These are phyloP conservation scores for Magnolia kwangsiensis DNA, from an alignment of 164 flowering plant genomes.

Conservation along the genomic window DNA sequence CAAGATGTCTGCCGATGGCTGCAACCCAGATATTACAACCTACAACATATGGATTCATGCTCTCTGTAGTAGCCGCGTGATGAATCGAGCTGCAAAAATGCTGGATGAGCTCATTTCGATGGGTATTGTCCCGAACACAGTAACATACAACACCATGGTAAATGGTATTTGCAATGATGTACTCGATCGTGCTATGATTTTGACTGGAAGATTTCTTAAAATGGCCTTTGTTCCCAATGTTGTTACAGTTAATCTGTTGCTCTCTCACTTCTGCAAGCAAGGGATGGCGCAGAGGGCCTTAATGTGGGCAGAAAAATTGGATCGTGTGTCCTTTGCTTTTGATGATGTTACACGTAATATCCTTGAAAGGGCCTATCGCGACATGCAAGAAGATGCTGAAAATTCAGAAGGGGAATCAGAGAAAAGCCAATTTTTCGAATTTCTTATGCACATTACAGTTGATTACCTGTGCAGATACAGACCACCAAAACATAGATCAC, in stretches of 20 bases:
- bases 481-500: constrained; percentile 12
- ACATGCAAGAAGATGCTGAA: constrained; percentile 26
- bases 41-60: constrained; percentile 71
- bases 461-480: constrained; percentile 48
- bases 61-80: constrained; percentile 43
- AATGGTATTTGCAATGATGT: constrained; percentile 68
- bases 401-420: constrained; percentile 28
- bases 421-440: constrained; percentile 67
- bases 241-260: constrained; percentile 60
- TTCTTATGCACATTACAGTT: constrained; percentile 78
- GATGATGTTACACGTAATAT: constrained; percentile 58
- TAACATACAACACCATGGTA: constrained; percentile 81
- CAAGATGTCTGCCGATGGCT: constrained; percentile 50
- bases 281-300: constrained; percentile 67
- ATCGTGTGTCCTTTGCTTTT: constrained; percentile 47
- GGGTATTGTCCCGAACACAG: constrained; percentile 70
- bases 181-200: constrained; percentile 66
- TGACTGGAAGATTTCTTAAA: constrained; percentile 79
- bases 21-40: constrained; percentile 73
- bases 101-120: constrained; percentile 64
- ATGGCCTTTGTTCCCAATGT: constrained; percentile 78
- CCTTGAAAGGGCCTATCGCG: constrained; percentile 45
- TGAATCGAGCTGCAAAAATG: constrained; percentile 59
- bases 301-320: constrained; percentile 71
- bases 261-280: constrained; percentile 72